phyloP scores from a whole-genome alignment of 106 monocot genomes.

The Dendrobium chrysotoxum region DNA sequence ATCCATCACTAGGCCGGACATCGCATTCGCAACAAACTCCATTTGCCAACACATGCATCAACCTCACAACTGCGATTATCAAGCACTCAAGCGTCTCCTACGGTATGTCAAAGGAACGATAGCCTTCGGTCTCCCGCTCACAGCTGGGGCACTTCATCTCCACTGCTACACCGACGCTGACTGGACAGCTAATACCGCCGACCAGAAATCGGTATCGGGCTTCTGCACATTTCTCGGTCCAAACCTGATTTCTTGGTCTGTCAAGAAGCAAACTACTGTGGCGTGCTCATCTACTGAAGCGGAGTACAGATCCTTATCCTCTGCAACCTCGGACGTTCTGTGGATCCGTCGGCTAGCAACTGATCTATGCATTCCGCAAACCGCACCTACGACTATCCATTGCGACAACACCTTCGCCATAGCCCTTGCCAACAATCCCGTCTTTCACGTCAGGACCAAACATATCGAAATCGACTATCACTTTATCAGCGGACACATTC shows the following conservation, averaged over 20 bases:
- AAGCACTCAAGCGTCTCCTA: too few species aligned
- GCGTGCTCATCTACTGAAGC: background rate
- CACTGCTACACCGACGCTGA: background rate
- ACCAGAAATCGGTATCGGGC: background rate
- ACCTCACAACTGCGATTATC: too few species aligned
- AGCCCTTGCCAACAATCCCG: background rate
- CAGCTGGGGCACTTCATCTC: too few species aligned
- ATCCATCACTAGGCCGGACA: too few species aligned
- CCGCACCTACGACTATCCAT: background rate
- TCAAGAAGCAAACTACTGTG: background rate
- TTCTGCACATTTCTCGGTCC: background rate
- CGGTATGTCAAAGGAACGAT: too few species aligned
- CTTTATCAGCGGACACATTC: too few species aligned
- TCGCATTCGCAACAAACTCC: too few species aligned
- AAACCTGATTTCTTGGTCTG: constrained; percentile 5
- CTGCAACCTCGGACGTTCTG: background rate
- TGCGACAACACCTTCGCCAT: constrained; percentile 2
- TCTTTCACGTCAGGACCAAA: constrained; percentile 2
- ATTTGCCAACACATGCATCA: too few species aligned
- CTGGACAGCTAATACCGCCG: background rate
- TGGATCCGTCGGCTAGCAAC: background rate
- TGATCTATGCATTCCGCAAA: background rate
- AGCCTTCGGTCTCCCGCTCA: too few species aligned
- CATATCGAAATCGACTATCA: background rate
- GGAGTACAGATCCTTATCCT: background rate